phyloP scores from a whole-genome alignment of 2,329 filamentous ascomycete species.

The Ramichloridium luteum region DNA sequence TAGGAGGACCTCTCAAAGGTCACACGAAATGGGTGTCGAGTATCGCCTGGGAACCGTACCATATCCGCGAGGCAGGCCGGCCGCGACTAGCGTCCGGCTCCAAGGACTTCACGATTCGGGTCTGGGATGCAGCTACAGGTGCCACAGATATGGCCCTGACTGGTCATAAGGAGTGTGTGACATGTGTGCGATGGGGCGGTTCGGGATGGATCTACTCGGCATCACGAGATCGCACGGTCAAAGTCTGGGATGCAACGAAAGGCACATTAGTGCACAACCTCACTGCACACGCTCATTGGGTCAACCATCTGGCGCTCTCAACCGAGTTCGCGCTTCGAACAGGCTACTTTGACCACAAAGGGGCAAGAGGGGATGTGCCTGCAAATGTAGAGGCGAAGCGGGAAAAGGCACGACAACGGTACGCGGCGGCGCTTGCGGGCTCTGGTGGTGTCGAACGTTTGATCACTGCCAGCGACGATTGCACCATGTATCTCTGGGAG shows the following conservation, averaged over 20 bases:
- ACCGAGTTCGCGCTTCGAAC: constrained; percentile 85
- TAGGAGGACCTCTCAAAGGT: constrained; percentile 64
- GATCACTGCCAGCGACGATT: constrained; percentile 87
- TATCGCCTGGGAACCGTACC: constrained; percentile 87
- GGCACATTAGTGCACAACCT: constrained; percentile 73
- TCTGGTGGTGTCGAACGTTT: constrained; percentile 62
- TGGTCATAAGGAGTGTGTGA: constrained; percentile 80
- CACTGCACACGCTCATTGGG: constrained; percentile 77
- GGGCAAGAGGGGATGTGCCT: constrained; percentile 52
- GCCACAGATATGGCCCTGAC: constrained; percentile 70
- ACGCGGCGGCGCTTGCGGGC: constrained; percentile 65
- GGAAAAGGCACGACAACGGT: constrained; percentile 65
- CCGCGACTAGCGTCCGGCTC: constrained; percentile 74
- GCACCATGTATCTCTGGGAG: constrained; percentile 93
- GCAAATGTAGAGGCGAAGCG: constrained; percentile 56
- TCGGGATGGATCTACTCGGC: constrained; percentile 70
- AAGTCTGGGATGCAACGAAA: constrained; percentile 72
- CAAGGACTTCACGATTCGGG: constrained; percentile 75
- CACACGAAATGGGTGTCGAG: constrained; percentile 84
- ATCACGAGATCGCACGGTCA: constrained; percentile 85
- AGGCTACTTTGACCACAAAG: constrained; percentile 72
- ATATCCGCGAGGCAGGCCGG: constrained; percentile 60
- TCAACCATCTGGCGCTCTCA: constrained; percentile 87
- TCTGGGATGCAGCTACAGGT: constrained; percentile 74
- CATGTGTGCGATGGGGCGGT: constrained; percentile 92